Evolutionary conservation across 1,139 yeast genomes (phyloP).

Genomic region (Suhomyces ambrosiae): DNA sequence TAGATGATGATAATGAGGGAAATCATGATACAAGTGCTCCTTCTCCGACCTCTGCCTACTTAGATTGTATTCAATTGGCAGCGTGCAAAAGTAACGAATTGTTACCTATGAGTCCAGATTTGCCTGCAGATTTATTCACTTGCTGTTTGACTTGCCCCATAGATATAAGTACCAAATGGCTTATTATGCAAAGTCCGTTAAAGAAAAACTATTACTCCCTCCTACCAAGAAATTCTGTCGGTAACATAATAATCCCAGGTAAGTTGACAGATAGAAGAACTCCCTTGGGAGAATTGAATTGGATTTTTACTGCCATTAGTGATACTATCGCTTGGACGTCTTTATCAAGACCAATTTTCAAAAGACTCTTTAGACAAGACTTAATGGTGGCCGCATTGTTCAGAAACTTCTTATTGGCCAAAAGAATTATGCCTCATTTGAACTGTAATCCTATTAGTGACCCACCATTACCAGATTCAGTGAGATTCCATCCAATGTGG

Average conservation of each 20-base stretch:
- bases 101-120: conserved; percentile 88
- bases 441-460: conserved; percentile 95
- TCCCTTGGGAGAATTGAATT: conserved; percentile 91
- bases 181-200: conserved; percentile 79
- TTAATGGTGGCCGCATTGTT: conserved; percentile 95
- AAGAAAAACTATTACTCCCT: conserved; percentile 57
- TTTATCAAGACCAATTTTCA: conserved; percentile 83
- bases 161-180: conserved; percentile 91
- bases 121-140: conserved; percentile 95
- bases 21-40: conserved; percentile 67
- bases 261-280: conserved; percentile 90
- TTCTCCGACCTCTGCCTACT: conserved; percentile 68
- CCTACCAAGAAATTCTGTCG: conserved; percentile 52
- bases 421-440: conserved; percentile 89
- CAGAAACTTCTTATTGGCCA: conserved; percentile 87
- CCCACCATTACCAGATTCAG: conserved; percentile 85
- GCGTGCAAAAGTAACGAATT: conserved; percentile 88
- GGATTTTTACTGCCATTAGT: conserved; percentile 98
- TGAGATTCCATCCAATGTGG: conserved; percentile 92
- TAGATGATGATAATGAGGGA: conserved; percentile 81
- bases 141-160: conserved; percentile 96
- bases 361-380: conserved; percentile 89
- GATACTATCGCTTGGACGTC: conserved; percentile 99
- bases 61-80: conserved; percentile 90
- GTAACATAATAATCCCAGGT: conserved; percentile 81